These are phyloP conservation scores for Lactarius trivialis DNA, from an alignment of 768 basidiomycete species.

Conservation along the genomic window DNA sequence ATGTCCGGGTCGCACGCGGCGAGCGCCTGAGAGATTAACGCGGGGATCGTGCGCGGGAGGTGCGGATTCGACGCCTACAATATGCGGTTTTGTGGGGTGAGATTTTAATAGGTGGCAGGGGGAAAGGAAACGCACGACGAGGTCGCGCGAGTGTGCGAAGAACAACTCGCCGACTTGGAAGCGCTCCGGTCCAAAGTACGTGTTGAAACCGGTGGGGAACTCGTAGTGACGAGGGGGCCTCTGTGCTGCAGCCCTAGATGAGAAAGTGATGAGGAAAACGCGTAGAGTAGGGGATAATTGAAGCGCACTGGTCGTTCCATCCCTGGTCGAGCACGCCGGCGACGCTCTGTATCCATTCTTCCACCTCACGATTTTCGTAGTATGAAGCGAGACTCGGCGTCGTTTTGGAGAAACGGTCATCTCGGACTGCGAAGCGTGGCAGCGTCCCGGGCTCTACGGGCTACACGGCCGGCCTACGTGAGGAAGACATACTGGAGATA, in stretches of 20 bases:
- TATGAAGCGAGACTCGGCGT: conserved; percentile 78
- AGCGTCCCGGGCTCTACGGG: conserved; percentile 64
- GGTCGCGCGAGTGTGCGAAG: conserved; percentile 59
- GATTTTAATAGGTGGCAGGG: neutral
- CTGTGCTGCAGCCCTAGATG: conserved; percentile 48
- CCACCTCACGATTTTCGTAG: conserved; percentile 77
- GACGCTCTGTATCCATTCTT: conserved; percentile 89
- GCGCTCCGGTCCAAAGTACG: conserved; percentile 75
- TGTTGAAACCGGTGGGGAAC: conserved; percentile 90
- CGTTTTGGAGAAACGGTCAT: conserved; percentile 64
- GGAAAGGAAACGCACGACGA: conserved; percentile 26
- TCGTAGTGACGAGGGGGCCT: conserved; percentile 72
- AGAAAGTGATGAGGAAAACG: neutral
- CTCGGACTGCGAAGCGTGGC: conserved; percentile 64
- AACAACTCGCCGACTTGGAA: conserved; percentile 83
- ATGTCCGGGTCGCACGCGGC: conserved; percentile 87
- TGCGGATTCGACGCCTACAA: conserved; percentile 51
- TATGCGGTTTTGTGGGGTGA: neutral
- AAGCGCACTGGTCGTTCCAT: conserved; percentile 80
- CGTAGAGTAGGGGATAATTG: neutral
- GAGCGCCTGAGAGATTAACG: conserved; percentile 71
- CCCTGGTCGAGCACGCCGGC: conserved; percentile 80
- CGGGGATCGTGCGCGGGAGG: conserved; percentile 68
- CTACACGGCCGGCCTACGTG: conserved; percentile 31
- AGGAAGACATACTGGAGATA: conserved; percentile 14